phyloP scores from a whole-genome alignment of 345 rosid genomes.

The Excoecaria cochinchinensis region DNA sequence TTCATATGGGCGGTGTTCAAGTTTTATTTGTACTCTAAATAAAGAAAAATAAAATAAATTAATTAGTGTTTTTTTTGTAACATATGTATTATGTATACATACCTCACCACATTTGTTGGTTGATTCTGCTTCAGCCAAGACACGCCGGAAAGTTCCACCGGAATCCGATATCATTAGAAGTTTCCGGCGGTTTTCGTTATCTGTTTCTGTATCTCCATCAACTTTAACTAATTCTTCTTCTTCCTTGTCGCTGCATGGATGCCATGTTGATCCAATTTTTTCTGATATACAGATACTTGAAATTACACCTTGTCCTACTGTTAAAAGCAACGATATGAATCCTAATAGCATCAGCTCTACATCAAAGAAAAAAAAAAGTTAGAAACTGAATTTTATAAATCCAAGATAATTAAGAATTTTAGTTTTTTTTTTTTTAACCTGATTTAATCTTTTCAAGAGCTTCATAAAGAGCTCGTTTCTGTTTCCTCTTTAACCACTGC shows the following conservation, averaged over 20 bases:
- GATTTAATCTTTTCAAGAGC: constrained; percentile 35
- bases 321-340: constrained; percentile 72
- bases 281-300: constrained; percentile 61
- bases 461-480: constrained; percentile 28
- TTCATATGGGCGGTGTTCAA: no score
- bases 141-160: constrained; percentile 20
- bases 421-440: constrained; percentile 2
- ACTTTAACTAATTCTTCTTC: not conserved
- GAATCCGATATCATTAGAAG: constrained; percentile 12
- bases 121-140: constrained; percentile 11
- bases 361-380: not conserved
- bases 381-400: not conserved
- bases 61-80: no score
- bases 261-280: constrained; percentile 54
- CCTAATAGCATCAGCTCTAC: constrained; percentile 91
- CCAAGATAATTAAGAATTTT: not conserved
- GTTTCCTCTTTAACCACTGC: constrained; percentile 29
- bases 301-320: constrained; percentile 53
- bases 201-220: not conserved
- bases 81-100: not conserved
- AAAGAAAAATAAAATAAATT: no score
- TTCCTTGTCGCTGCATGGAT: constrained; percentile 47
- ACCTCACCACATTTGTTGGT: constrained; percentile 20
- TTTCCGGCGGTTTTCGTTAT: constrained; percentile 11
- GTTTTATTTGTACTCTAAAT: no score